Evolutionary conservation across 225 moss, liverwort and hornwort genomes (phyloP).

Genomic region (Asterella californica): DNA sequence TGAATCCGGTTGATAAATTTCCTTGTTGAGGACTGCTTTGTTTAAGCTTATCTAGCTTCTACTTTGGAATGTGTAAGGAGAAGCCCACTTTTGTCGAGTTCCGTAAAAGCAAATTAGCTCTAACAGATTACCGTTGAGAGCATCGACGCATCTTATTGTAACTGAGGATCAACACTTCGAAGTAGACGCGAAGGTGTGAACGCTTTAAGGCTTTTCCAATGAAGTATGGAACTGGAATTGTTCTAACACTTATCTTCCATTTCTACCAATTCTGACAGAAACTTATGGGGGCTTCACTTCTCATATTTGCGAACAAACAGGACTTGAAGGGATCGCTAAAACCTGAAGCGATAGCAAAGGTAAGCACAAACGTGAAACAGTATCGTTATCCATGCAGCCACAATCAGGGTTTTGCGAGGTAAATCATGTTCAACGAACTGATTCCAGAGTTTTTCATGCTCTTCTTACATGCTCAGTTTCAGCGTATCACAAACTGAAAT

Average conservation of each 20-base stretch:
- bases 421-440: neutral
- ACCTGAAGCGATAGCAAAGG: constrained; percentile 80
- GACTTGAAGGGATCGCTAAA: constrained; percentile 86
- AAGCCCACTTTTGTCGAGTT: too few species aligned
- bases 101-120: neutral
- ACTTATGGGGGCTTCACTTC: constrained; percentile 80
- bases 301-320: constrained; percentile 94
- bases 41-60: neutral
- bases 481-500: neutral
- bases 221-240: too few species aligned
- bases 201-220: neutral
- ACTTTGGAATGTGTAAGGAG: neutral
- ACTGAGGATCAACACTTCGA: too few species aligned
- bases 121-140: neutral
- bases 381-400: neutral
- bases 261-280: constrained; percentile 42
- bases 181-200: neutral
- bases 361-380: constrained; percentile 16
- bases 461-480: neutral
- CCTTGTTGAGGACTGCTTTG: neutral
- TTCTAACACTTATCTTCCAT: neutral
- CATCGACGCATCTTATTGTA: neutral
- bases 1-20: neutral
- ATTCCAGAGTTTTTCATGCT: neutral
- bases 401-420: neutral